Conservation (phyloP, 2,329 filamentous ascomycete genomes). For the Botrytis squamosa region DNA sequence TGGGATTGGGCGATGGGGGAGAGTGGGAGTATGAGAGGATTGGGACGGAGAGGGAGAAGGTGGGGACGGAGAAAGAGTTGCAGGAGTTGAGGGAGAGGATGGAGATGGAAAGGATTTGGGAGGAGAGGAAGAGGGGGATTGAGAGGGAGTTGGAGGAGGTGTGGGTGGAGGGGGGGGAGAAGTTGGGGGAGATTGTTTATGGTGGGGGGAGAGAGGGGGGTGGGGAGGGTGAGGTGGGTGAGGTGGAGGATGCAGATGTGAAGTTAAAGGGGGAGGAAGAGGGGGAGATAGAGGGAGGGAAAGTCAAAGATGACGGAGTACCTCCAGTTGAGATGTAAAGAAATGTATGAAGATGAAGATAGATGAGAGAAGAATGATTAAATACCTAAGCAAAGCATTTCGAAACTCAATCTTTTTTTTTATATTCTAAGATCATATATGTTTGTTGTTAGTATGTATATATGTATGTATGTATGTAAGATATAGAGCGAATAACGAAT, state of each 20-base stretch:
- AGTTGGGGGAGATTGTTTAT: conserved; percentile 28
- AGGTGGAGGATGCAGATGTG: not conserved
- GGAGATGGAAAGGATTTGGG: conserved; percentile 80
- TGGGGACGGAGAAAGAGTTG: conserved; percentile 88
- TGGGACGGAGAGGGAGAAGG: conserved; percentile 88
- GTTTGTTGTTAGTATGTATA: too few relatives aligned
- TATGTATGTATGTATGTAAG: too few relatives aligned
- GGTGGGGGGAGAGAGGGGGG: conserved; percentile 7
- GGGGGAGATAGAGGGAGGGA: not conserved
- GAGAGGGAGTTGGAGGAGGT: conserved; percentile 67
- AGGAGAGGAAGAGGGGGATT: conserved; percentile 73
- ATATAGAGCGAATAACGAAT: too few relatives aligned
- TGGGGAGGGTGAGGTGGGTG: too few relatives aligned
- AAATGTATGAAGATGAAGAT: not conserved
- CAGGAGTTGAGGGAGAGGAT: conserved; percentile 79
- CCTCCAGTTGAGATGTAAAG: not conserved
- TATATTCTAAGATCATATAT: not conserved
- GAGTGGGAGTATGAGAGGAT: conserved; percentile 94
- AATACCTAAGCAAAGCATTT: not conserved
- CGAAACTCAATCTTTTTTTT: not conserved
- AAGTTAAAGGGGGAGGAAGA: not conserved
- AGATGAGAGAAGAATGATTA: not conserved
- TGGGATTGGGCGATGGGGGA: conserved; percentile 76
- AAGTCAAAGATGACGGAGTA: not conserved
- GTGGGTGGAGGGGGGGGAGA: conserved; percentile 39